Evolutionary conservation across 2,329 filamentous ascomycete genomes (phyloP).

Genomic region (Ophiosphaerella narmari): DNA sequence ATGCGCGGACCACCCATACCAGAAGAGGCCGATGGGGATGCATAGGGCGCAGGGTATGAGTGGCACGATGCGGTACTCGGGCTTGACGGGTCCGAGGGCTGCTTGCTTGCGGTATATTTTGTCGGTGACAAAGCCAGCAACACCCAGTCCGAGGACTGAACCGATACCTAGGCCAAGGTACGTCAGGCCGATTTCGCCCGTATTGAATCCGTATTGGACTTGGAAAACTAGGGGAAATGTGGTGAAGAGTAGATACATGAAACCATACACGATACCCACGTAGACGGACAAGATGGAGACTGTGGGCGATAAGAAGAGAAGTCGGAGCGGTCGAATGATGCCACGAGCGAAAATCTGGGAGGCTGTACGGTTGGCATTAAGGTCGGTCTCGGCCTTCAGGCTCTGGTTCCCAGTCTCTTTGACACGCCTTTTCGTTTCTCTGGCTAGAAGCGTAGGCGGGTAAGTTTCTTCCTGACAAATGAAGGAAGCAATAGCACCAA

Average conservation of each 20-base stretch:
- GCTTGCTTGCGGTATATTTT: constrained; percentile 25
- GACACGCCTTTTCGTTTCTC: constrained; percentile 9
- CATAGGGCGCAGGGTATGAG: constrained; percentile 31
- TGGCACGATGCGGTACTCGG: constrained; percentile 42
- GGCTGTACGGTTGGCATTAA: constrained; percentile 5
- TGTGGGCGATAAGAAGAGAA: constrained; percentile 54
- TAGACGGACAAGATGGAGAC: constrained; percentile 17
- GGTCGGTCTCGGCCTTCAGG: constrained; percentile 6
- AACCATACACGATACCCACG: constrained; percentile 40
- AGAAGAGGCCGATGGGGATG: constrained; percentile 26
- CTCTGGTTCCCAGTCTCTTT: constrained; percentile 15
- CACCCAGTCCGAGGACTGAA: constrained; percentile 10
- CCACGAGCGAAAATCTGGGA: constrained; percentile 13
- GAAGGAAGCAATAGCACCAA: constrained; percentile 29
- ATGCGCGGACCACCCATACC: constrained; percentile 59
- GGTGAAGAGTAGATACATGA: constrained; percentile 37
- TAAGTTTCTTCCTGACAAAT: constrained; percentile 69
- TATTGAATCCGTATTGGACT: constrained; percentile 18
- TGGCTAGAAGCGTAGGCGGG: constrained; percentile 66
- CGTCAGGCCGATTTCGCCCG: constrained; percentile 20
- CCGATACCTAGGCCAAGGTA: constrained; percentile 26
- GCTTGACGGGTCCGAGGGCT: constrained; percentile 18
- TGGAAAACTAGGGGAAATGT: constrained; percentile 31
- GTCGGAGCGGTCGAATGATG: constrained; percentile 57
- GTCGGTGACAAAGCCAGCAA: constrained; percentile 29